Conservation (phyloP, 2,329 filamentous ascomycete species). For the Fusarium tupiense region DNA sequence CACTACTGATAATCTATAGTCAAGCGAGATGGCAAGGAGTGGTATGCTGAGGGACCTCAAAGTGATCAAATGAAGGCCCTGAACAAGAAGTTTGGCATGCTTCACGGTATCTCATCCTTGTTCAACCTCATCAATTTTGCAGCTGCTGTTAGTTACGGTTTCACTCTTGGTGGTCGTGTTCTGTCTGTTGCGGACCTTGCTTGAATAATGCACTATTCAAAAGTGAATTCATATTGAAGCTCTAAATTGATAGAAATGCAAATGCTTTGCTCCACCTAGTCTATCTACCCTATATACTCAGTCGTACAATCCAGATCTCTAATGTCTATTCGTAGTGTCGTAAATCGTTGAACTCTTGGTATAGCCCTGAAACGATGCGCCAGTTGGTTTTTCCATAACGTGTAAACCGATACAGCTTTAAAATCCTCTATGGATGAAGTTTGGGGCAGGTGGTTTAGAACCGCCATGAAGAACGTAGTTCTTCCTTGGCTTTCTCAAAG, state of each 20-base stretch:
- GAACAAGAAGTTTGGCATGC: slow-evolving; percentile 79
- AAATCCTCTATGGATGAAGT: not conserved
- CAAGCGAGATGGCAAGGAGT: slow-evolving; percentile 88
- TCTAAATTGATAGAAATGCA: slow-evolving; percentile 24
- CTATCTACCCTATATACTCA: not conserved
- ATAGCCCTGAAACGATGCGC: slow-evolving; percentile 35
- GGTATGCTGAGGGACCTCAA: slow-evolving; percentile 80
- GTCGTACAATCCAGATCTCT: slow-evolving; percentile 7
- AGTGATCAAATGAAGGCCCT: slow-evolving; percentile 84
- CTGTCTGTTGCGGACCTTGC: slow-evolving; percentile 51
- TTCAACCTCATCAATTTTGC: slow-evolving; percentile 79
- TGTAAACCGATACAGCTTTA: not conserved
- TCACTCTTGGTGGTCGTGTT: slow-evolving; percentile 73
- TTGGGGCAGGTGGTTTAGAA: not conserved
- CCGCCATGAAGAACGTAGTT: slow-evolving; percentile 51
- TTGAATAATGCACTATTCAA: slow-evolving; percentile 11
- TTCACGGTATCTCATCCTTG: slow-evolving; percentile 85
- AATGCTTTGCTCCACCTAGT: slow-evolving; percentile 7
- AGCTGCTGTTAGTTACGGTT: slow-evolving; percentile 80
- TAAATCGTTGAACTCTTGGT: slow-evolving; percentile 37
- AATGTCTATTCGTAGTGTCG: slow-evolving; percentile 35
- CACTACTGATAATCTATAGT: slow-evolving; percentile 58
- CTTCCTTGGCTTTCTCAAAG: slow-evolving; percentile 59
- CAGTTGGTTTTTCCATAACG: slow-evolving; percentile 11
- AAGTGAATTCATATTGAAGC: slow-evolving; percentile 4